Conservation (phyloP, 2,329 filamentous ascomycete species). For the Monosporascus sp. region DNA sequence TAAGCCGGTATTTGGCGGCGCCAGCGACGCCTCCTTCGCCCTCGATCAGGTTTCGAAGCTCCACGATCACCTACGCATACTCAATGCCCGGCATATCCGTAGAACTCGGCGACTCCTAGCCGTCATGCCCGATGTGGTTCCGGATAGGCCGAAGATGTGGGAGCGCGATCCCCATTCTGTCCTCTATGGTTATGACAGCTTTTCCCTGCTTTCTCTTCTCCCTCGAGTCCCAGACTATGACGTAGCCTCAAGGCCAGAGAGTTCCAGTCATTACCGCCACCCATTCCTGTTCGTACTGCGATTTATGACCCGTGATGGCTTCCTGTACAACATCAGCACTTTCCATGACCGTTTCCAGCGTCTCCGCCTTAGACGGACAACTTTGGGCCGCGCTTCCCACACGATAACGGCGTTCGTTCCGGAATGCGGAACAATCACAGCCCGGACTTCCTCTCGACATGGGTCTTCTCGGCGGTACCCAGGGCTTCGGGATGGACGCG, state of each 20-base stretch:
- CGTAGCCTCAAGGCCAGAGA: slow-evolving; percentile 12
- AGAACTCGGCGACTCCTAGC: slow-evolving; percentile 81
- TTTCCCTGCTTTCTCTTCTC: background rate
- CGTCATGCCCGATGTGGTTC: slow-evolving; percentile 79
- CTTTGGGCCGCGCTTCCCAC: slow-evolving; percentile 68
- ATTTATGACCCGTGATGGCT: background rate
- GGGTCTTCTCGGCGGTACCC: slow-evolving; percentile 79
- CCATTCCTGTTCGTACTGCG: slow-evolving; percentile 3
- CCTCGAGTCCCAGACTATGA: slow-evolving; percentile 21
- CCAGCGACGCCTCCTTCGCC: slow-evolving; percentile 87
- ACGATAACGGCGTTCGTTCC: slow-evolving; percentile 75
- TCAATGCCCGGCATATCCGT: slow-evolving; percentile 74
- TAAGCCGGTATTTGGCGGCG: slow-evolving; percentile 31
- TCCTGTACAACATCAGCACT: background rate
- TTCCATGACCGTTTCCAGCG: slow-evolving; percentile 9
- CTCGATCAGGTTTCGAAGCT: slow-evolving; percentile 86
- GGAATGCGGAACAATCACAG: slow-evolving; percentile 68
- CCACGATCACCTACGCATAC: slow-evolving; percentile 73
- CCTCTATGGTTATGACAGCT: slow-evolving; percentile 22
- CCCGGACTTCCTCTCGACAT: slow-evolving; percentile 69
- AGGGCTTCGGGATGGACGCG: slow-evolving; percentile 77
- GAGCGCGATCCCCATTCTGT: slow-evolving; percentile 42
- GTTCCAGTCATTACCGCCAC: background rate
- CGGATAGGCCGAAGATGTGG: slow-evolving; percentile 53
- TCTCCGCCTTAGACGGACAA: slow-evolving; percentile 32